Base-by-base conservation (phyloP, 805 yeast genomes). In the Lipomyces sp. region DNA sequence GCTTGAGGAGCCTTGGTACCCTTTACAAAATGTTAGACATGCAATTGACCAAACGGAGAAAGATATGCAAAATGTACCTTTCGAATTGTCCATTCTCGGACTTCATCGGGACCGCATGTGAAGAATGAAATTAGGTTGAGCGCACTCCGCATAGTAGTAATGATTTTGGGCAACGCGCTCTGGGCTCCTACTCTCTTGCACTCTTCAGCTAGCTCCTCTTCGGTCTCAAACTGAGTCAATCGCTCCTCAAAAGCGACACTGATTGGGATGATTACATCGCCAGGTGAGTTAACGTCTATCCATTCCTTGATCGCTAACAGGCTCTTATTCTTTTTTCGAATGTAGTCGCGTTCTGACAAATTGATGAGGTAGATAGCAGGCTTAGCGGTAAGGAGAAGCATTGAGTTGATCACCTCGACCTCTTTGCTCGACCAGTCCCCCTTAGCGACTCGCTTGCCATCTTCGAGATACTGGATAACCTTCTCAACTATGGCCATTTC, bases 1-100 rank as follows among this genome's bases (percentile, higher is more conserved):
- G 99, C 98, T 76, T 90, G 92, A n/a, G 99, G 99, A 62, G 98
- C 98, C 74, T 90, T 88, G 57, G 94, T 90, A 73, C 96, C 96
- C 48, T 42, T 6, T n/a, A 42, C 24, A 42, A 42, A 42, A 15
- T 15, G 48, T 42, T 11, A 42, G 48, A 4, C n/a, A 5, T 42
- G 48, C 18, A 15, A 15, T 42, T 42, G 18, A 24, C 24, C 18
- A 42, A 15, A 3, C 15, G 39, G 3, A 42, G 18, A 42, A n/a
- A 18, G 7, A 42, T 42, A 4, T 15, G 48, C 6, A 15, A 4
- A 5, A 42, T 24, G 48, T 4, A 42, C 48, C 73, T 84, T 82
- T 80, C 98, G 87, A 70, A 95, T 87, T 45, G 99, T 95, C 99
- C 99, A 95, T 80, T 96, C 98, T 79, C 98, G 89, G 60, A 93